Evolutionary conservation across 306 rosid genomes (phyloP).

Genomic region (cucumber (Cucumis sativus)): DNA sequence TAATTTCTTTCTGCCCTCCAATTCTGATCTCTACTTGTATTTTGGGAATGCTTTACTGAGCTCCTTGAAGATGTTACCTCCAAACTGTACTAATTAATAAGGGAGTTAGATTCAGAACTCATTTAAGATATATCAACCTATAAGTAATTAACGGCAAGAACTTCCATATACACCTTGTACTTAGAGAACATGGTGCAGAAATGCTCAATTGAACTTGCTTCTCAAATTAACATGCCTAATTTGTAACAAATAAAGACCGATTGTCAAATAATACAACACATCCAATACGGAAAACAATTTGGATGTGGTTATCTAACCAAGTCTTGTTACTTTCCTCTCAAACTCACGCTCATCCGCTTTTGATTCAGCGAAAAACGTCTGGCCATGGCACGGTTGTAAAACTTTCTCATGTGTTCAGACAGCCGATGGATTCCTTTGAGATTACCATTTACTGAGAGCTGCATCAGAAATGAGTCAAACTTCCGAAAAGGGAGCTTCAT

Average conservation of each 20-base stretch:
- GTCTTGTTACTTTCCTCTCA: slow-evolving; percentile 39
- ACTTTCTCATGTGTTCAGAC: slow-evolving; percentile 73
- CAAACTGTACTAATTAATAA: not conserved
- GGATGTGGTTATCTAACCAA: not conserved
- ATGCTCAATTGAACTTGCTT: not conserved
- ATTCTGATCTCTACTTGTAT: not conserved
- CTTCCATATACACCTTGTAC: not conserved
- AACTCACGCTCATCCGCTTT: slow-evolving; percentile 57
- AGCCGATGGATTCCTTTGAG: slow-evolving; percentile 67
- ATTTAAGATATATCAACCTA: not conserved
- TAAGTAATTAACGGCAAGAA: not conserved
- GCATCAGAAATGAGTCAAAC: slow-evolving; percentile 56
- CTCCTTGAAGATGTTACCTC: not conserved
- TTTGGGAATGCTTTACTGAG: not conserved
- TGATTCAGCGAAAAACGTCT: slow-evolving; percentile 61
- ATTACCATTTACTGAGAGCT: slow-evolving; percentile 61
- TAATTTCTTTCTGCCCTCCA: not conserved
- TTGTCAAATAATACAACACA: not conserved
- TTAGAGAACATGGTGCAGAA: not conserved
- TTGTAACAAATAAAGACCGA: not conserved
- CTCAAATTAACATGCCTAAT: not conserved
- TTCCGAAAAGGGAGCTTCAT: slow-evolving; percentile 61
- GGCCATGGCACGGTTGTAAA: slow-evolving; percentile 80
- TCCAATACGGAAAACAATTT: not conserved
- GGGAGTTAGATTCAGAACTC: not conserved